Evolutionary conservation across 176 grass and related monocot genomes (phyloP), one percentile per base, ranked within the genome.

Genomic region (Paspalum vaginatum): DNA sequence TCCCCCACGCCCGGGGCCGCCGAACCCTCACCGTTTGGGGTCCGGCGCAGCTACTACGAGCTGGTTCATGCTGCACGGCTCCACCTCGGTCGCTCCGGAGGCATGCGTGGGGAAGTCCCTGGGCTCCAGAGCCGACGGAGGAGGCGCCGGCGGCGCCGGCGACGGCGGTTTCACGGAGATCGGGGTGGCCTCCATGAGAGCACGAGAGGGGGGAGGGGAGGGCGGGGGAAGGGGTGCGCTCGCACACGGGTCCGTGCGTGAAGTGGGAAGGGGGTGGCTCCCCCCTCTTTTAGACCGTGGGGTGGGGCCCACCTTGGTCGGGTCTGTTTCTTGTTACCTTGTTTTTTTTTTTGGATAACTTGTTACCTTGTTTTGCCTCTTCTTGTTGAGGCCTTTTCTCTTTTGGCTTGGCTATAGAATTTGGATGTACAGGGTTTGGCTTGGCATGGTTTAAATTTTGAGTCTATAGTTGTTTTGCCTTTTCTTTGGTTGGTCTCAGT

Each of bases 121-220:
- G 40, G 78, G 41, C 20, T 81, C 82, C 41, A 70, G 1, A 17
- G 50, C 2, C 10, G 26, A 24, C 5, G 72, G 58, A 2, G 58
- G 51, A 6, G 41, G 60, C 26, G 55, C 51, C 69, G 54, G 46
- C 46, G 47, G 27, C 37, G 55, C 3, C 81, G 87, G 82, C 47
- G 87, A 76, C 20, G 87, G 82, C 58, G 83, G 87, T 65, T 85
- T 89, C 7, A 81, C 22, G 72, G 87, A 89, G 87, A 89, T 85
- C 87, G 87, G 87, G 87, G 87, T 81, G 82, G 83, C 83, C 65
- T 89, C 87, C 87, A 89, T 89, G 49, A 72, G 39, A 50, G 72
- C 53, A 45, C 69, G 86, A 63, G 61, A 32, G 15, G 39, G 32
- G 32, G 32, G 18, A 5, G 0, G 32, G 32, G 32, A 32, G 13